These are phyloP conservation scores for Salix caprea DNA, from an alignment of 345 rosid species.

Conservation along the genomic window DNA sequence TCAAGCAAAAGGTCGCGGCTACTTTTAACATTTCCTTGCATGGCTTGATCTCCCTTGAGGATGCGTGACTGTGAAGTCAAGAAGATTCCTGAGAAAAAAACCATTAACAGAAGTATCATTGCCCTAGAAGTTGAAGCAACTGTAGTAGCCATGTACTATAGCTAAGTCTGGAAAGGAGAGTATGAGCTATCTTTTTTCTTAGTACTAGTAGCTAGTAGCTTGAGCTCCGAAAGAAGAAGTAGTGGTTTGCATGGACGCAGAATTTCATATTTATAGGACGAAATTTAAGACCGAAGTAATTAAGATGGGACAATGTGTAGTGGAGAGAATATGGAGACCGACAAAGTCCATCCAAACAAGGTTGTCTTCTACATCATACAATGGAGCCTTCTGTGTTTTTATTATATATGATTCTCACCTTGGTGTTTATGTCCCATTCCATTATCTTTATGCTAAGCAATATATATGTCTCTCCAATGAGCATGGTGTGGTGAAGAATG, in stretches of 20 bases:
- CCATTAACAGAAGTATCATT: conserved; percentile 6
- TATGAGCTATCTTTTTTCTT: no score
- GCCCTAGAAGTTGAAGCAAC: background rate
- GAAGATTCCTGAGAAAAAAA: background rate
- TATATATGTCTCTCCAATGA: no score
- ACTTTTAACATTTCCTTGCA: background rate
- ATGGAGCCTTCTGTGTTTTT: background rate
- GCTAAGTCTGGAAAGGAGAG: background rate
- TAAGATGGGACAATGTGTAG: background rate
- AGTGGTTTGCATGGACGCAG: background rate
- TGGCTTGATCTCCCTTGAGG: background rate
- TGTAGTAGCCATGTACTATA: background rate
- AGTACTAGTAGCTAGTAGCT: background rate
- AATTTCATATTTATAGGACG: background rate
- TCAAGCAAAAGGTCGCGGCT: conserved; percentile 8
- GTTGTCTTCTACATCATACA: background rate
- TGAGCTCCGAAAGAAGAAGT: background rate
- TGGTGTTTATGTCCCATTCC: background rate
- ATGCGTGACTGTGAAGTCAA: conserved; percentile 9
- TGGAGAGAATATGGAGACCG: background rate
- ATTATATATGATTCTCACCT: background rate
- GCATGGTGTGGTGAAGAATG: no score
- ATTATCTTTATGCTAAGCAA: background rate
- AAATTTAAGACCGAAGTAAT: background rate
- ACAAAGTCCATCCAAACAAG: background rate